Base-by-base conservation (phyloP, 495 filamentous ascomycete species). In the Lasiosphaeria miniovina region DNA sequence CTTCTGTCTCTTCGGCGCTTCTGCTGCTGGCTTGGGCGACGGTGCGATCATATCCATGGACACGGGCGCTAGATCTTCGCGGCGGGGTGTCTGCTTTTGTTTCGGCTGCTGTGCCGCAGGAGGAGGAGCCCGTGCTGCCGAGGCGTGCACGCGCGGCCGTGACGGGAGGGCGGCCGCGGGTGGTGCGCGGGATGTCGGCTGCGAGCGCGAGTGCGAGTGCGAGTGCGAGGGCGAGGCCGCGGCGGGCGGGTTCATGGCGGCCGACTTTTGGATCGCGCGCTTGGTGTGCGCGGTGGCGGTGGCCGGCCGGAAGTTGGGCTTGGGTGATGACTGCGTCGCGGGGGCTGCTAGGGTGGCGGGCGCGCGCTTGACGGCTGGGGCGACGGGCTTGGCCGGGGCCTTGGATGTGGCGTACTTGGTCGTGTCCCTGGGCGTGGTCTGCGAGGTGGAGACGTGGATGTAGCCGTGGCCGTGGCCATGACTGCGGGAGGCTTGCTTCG, bases 201-300 rank as follows among this genome's bases (percentile, higher is more conserved):
- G 12, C 12, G 41, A 45, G 41, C n/a, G n/a, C n/a, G n/a, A n/a
- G n/a, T n/a, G n/a, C n/a, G n/a, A n/a, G n/a, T n/a, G n/a, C n/a
- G 24, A 24, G 24, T 24, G 24, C 24, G 24, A 24, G 24, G 0
- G 24, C 24, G 24, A 24, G 2, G 24, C 24, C 24, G 24, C 33
- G 2, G 14, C 5, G 3, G 52, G 40, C 4, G n/a, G 49, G 36
- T 41, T 48, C 36, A 61, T 34, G 0, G 41, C 62, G 24, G 54
- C 62, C 0, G 62, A 64, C 34, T 64, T 64, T 17, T 62, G 52
- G 17, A 68, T 35, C n/a, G 65, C 65, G 3, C 59, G 56, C 49
- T 62, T 58, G 41, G 55, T 63, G 49, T 68, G 65, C n/a, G 65
- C 63, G 1, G 65, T 65, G 17, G 50, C 36, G 41, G 57, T 60